Base-by-base conservation (phyloP, 2,329 filamentous ascomycete species). In the Alternaria sp. region DNA sequence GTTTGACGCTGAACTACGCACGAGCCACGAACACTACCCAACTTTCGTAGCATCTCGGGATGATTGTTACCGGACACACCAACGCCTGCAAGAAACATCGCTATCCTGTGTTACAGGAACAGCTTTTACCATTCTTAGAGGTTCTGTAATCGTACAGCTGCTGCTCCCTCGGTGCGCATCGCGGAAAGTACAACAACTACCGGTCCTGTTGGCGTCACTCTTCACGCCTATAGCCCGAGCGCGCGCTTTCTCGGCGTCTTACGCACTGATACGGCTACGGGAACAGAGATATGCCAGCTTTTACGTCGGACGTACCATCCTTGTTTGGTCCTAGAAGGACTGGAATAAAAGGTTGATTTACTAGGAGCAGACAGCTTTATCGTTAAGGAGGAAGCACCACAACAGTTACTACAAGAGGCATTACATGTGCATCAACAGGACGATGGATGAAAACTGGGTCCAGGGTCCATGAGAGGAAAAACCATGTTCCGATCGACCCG, bases 1-100 rank as follows among this genome's bases (percentile, higher is more conserved):
- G 55, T 54, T 34, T 21, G 37, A 21, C 36, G 37, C 44, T 54
- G 44, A 26, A 37, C 23, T 14, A 36, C 29, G 44, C 44, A 48
- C 44, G 21, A 17, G 6, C 44, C 44, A 36, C 21, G 5, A 34
- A 34, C 44, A 23, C 23, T 13, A 34, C 8, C 17, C 44, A 24
- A 24, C 44, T 36, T 8, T 36, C 51, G 48, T 54, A 31, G 37
- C 44, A 36, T 14, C 21, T 52, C 54, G 54, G 54, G 33, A 33
- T 39, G 37, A 56, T 39, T 31, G 17, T 26, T 34, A 33, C 49
- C 51, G 37, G 48, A 33, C 21, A 34, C 23, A 31, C 26, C 29
- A 52, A 14, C 31, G 21, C 11, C 13, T n/a, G 44, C 44, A 34
- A 33, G 21, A 8, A 40, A 40, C 37, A 24, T 13, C 31, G 36